Evolutionary conservation across 2,329 filamentous ascomycete species (phyloP), one percentile per base, ranked within the genome.

Genomic region (Curvularia verruculosa): DNA sequence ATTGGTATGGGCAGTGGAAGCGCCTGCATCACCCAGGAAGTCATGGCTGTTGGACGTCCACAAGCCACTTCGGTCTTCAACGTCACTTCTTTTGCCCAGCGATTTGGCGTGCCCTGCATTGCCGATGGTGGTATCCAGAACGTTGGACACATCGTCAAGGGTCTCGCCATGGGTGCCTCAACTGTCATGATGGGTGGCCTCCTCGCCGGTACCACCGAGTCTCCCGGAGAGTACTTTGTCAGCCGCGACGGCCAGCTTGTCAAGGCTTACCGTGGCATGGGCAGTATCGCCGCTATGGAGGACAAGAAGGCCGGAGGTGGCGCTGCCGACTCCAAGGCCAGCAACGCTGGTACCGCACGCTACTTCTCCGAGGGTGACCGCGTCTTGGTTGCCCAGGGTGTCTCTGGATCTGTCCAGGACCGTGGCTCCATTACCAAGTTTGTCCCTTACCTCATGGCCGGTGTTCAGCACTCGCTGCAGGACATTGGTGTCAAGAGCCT

Each of bases 151-250:
- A 97, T 99, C 66, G 95, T 99, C 79, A 99, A 99, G 85, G 94
- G 93, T 76, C 88, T 99, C 65, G 89, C 95, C 45, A 88, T 99
- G 63, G 95, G 95, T 68, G 95, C 95, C 57, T 92, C 91, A 44
- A 96, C 93, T 36, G 89, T 99, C 77, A 99, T 99, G 95, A 99
- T 99, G 95, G 95, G 95, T 71, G 96, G 95, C 81, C 88, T 99
- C 51, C 86, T 99, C 65, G 95, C 95, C 49, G 95, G 96, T 76
- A 98, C 95, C 63, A 97, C 94, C 40, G 95, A 99, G 81, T 98
- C 94, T 36, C 95, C 95, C 34, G 96, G 95, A 64, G 93, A 94
- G 65, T 98, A 96, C 67, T 98, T 96, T 74, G 92, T 99, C 68
- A 96, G 91, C 73, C 89, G 91, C 59, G 94, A 98, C 80, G 95